Evolutionary conservation across 495 filamentous ascomycete species (phyloP), one percentile per base, ranked within the genome.

Genomic region (Penicillium pancosmium): DNA sequence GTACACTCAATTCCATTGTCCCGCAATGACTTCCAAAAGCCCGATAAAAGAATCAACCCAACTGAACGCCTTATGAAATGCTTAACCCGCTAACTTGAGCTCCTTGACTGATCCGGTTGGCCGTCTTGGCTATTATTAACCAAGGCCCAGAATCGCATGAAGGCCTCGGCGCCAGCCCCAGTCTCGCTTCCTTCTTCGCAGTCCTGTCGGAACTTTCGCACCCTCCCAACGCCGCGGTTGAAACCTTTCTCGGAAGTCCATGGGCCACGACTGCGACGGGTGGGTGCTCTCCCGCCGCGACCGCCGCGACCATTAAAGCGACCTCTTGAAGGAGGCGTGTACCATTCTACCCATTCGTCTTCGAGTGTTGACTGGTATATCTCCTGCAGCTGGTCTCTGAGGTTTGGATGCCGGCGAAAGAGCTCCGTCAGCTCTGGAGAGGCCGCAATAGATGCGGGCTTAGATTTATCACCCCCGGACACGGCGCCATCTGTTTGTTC

Each of bases 311-410:
- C 59, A 81, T 72, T 54, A 36, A 53, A 44, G 33, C 71, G 66
- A 6, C 65, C 58, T 50, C 67, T 65, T 36, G 50, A 54, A 4
- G 60, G 62, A 5, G 51, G 54, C 18, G 35, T 68, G 58, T 50
- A 67, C 44, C 58, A 68, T 54, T 78, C 75, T 5, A 73, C 66
- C 76, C 76, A 79, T 64, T 75, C 68, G 27, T 77, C 73, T 59
- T 78, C 72, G 33, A 81, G 72, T 9, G 84, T 87, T 9, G 75
- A 72, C 31, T 70, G 69, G 53, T 83, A 77, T 60, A 88, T 85
- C 2, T 80, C 72, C 36, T 70, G 67, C 15, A 89, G 74, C 52
- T 80, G 75, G 13, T 61, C 34, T 10, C 74, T 72, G 13, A 88
- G 80, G 50, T 69, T 57, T 7, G 86, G 84, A 64, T 84, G 83